Evolutionary conservation across 345 rosid species (phyloP), one percentile per base, ranked within the genome.

Genomic region (Cardamine chenopodiifolia): DNA sequence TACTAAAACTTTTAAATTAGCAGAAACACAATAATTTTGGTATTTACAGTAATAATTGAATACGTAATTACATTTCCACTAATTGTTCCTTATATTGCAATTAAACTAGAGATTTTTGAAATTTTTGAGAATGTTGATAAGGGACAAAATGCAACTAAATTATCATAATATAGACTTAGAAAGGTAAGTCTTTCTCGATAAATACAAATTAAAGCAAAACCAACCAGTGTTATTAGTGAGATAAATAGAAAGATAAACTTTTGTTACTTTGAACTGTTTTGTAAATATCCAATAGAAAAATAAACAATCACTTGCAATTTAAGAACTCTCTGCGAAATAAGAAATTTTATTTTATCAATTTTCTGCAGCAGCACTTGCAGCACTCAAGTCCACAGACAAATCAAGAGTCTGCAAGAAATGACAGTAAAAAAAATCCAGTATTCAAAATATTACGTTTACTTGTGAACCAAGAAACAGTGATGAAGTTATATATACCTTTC

Each of bases 351-450:
- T 35, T 10, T 7, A 72, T 79, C 49, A 79, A 11, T 40, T 74
- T 37, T 79, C 78, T 23, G 75, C 67, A 61, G 89, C 70, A 31
- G 87, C 98, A 79, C 89, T 92, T 60, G 92, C 96, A 79, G 91
- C 94, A 81, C 86, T 90, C 75, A 90, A 81, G 79, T 92, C 94
- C 78, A 90, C 90, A 6, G 96, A 84, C 53, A 90, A 85, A 82
- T 88, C 92, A 57, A 89, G 86, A 64, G 75, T 79, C 93, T 93
- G 83, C 40, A 71, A 32, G 18, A 25, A n/a, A 28, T 15, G 25
- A 52, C n/a, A 11, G 28, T 29, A 62, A 3, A 35, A 45, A 28
- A 54, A 19, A 28, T 39, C 37, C 39, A 63, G 55, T 65, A 8
- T 15, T 59, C n/a, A 20, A 54, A 42, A 55, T 52, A n/a, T 13